A percentile compares a stretch with the other conserved stretches of the same genome.
Evolutionary conservation across 257 asterid species (phyloP).

Genomic region (Rehmannia glutinosa): DNA sequence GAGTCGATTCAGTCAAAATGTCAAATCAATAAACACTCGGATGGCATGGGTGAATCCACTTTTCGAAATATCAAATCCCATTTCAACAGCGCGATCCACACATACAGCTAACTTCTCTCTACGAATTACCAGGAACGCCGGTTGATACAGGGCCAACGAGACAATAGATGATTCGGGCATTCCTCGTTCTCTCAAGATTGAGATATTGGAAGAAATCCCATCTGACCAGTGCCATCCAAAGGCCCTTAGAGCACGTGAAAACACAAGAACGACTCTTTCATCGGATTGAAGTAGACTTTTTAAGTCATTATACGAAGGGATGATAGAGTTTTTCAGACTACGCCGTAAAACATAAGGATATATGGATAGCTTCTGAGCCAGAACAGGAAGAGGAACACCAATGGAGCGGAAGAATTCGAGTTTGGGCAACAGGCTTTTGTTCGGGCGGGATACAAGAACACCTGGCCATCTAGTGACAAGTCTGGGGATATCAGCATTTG

Average conservation of each 20-base stretch:
- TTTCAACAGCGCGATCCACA: neutral
- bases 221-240: neutral
- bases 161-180: neutral
- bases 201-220: neutral
- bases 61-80: conserved; percentile 15
- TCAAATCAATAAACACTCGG: neutral
- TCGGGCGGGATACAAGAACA: neutral
- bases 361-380: neutral
- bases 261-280: neutral
- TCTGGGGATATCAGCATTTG: conserved; percentile 2
- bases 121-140: neutral
- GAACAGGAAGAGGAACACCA: conserved; percentile 9
- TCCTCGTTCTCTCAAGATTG: neutral
- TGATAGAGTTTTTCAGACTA: neutral
- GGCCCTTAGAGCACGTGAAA: neutral
- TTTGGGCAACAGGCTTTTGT: conserved; percentile 24
- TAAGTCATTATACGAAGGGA: conserved; percentile 14
- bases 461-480: neutral
- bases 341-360: neutral
- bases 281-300: conserved; percentile 10
- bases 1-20: neutral
- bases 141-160: neutral
- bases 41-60: conserved; percentile 1
- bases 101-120: neutral
- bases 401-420: conserved; percentile 24